Conservation (phyloP, 805 yeast genomes). For the Metschnikowia gelsemii region DNA sequence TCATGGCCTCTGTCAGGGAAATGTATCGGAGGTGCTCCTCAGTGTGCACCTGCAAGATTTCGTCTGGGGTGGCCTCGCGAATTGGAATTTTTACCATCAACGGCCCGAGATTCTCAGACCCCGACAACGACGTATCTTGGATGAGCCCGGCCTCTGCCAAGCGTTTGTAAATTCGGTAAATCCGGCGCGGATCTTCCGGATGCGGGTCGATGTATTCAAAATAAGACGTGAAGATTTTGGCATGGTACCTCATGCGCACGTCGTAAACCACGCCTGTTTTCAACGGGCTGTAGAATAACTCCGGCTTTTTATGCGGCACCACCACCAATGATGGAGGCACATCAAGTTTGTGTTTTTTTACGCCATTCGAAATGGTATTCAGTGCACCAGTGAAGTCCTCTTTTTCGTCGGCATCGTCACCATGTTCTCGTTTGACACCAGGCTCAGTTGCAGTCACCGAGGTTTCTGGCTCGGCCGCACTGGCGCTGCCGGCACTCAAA, state of each 20-base stretch:
- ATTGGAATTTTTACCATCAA: slow-evolving; percentile 87
- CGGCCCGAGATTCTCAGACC: slow-evolving; percentile 75
- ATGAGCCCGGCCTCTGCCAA: slow-evolving; percentile 93
- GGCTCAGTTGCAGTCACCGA: not conserved
- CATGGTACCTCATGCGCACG: slow-evolving; percentile 96
- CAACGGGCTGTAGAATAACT: slow-evolving; percentile 65
- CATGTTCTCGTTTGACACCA: not conserved
- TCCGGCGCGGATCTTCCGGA: slow-evolving; percentile 97
- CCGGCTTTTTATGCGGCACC: slow-evolving; percentile 64
- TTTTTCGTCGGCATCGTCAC: not conserved
- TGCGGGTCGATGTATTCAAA: slow-evolving; percentile 96
- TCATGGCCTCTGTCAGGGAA: slow-evolving; percentile 72
- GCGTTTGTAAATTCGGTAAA: slow-evolving; percentile 88
- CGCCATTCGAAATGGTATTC: not conserved
- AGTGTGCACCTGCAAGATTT: slow-evolving; percentile 82
- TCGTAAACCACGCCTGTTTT: slow-evolving; percentile 96
- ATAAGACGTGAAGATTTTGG: slow-evolving; percentile 87
- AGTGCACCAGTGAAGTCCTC: not conserved
- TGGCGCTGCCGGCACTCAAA: not conserved
- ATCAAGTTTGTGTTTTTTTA: slow-evolving; percentile 8
- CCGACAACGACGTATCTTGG: slow-evolving; percentile 71
- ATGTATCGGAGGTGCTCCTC: slow-evolving; percentile 75
- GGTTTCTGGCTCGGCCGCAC: not conserved
- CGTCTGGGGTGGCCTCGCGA: slow-evolving; percentile 84
- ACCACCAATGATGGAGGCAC: slow-evolving; percentile 25